Evolutionary conservation across 495 filamentous ascomycete genomes (phyloP), one percentile per base, ranked within the genome.

Genomic region (Recurvomyces mirabilis): DNA sequence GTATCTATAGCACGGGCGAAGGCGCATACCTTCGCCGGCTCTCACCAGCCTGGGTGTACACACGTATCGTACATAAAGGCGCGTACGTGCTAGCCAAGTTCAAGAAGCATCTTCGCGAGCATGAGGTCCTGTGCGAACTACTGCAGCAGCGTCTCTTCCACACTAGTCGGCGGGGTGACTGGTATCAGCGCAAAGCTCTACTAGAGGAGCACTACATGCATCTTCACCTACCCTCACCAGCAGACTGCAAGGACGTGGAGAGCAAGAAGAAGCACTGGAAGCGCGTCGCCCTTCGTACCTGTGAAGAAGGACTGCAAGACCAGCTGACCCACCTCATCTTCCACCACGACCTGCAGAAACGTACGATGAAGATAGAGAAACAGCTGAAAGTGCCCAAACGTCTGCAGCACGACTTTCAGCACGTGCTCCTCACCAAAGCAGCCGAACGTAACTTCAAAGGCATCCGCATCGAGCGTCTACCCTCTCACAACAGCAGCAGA

Each of bases 161-260:
- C 58, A 68, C 81, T 29, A 73, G 85, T 12, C 73, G 89, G 20
- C 78, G 89, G 18, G 91, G 91, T 1, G 78, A 78, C 1, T 98
- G 91, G 91, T 96, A 95, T 57, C 87, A 95, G 60, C 84, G 91
- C 13, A 94, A 88, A 65, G 91, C 91, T 1, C 64, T 98, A 5
- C 60, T 98, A 14, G 91, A 98, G 65, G 91, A 98, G 62, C 86
- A 88, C 51, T 96, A 98, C 57, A 88, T 95, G 84, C 69, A 74
- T 59, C 67, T 69, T 1, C 55, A 83, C 2, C 72, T 68, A 1
- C 66, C 76, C 0, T 55, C 60, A 0, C 51, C 51, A n/a, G 29
- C 41, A 7, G 67, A 69, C 11, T 69, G 62, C 11, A 68, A 72
- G 37, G 70, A 57, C 32, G 69, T 73, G 22, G 79, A 84, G 40